These are phyloP conservation scores for Penicillium verhagenii DNA, from an alignment of 495 filamentous ascomycete genomes.

Conservation along the genomic window DNA sequence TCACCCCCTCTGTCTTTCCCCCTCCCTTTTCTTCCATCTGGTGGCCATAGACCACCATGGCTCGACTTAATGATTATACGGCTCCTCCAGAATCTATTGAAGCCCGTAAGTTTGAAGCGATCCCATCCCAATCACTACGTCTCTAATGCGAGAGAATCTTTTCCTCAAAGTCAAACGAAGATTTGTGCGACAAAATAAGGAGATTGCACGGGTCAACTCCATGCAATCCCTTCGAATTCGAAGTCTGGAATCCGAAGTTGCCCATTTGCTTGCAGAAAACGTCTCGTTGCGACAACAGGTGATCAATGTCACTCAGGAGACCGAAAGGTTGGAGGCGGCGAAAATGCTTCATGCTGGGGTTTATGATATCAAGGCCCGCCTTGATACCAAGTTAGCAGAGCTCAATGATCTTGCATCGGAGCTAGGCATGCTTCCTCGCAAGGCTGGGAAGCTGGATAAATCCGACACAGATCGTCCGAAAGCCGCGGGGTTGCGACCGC, in stretches of 20 bases:
- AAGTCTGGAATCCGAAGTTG: conserved; percentile 78
- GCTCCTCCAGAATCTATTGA: conserved; percentile 73
- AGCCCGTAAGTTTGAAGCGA: conserved; percentile 58
- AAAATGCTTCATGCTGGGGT: conserved; percentile 51
- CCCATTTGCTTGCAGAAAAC: conserved; percentile 82
- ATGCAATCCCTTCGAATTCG: conserved; percentile 88
- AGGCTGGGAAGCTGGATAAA: conserved; percentile 22
- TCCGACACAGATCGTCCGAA: conserved; percentile 18
- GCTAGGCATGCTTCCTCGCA: conserved; percentile 53
- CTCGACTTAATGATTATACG: conserved; percentile 81
- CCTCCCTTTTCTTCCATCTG: not conserved
- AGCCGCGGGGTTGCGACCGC: conserved; percentile 13
- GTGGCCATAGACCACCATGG: conserved; percentile 56
- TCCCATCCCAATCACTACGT: too few relatives aligned
- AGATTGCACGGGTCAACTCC: conserved; percentile 88
- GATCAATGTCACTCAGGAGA: conserved; percentile 68
- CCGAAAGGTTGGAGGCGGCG: conserved; percentile 50
- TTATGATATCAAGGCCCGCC: conserved; percentile 62
- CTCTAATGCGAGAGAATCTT: too few relatives aligned
- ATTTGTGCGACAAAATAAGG: conserved; percentile 90
- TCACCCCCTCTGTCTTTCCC: not conserved
- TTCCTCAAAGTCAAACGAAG: conserved; percentile 76
- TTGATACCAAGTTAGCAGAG: conserved; percentile 70
- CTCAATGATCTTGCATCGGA: conserved; percentile 61
- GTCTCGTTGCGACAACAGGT: conserved; percentile 77